Evolutionary conservation across 2,329 filamentous ascomycete genomes (phyloP), one percentile per base, ranked within the genome.

Genomic region (Neonectria punicea): DNA sequence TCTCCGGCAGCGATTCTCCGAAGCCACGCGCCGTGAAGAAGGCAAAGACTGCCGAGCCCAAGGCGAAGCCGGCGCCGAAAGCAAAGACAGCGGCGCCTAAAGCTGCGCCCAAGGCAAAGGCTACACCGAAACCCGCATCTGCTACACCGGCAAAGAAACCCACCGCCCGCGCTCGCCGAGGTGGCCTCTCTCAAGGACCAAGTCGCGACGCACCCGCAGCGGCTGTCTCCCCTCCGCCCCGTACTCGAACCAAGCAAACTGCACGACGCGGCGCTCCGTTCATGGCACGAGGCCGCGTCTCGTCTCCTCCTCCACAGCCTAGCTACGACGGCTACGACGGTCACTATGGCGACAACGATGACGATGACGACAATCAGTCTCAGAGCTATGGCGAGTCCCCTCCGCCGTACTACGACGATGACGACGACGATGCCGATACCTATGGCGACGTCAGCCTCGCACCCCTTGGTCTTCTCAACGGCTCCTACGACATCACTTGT

Each of bases 381-480:
- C 43, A 64, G 36, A 30, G 53, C 16, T 58, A 59, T 16, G 51
- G 62, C 2, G 53, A 54, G 28, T 22, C 61, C 22, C 70, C 71
- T 55, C 74, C 68, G 4, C 68, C 69, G 25, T 72, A 70, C 53
- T 66, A 63, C 1, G 58, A 49, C 14, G 49, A 61, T 5, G 22
- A 46, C 13, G 53, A 60, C 18, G 43, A 41, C 5, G 25, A n/a
- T 22, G 11, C 39, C 7, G 39, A 34, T 7, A 49, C 30, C 51
- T 39, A 55, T 16, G 39, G 53, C 41, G 25, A 60, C n/a, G 30
- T 39, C 13, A 54, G 47, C 20, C 72, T 78, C 1, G 41, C 43
- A 3, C 71, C 76, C 2, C 72, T 83, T 0, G 78, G 80, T 2
- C 70, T 80, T 3, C 69, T 86, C 14, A 85, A 84, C 53, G 84